Percentiles rank a stretch among this genome's conserved stretches.
Conservation (phyloP, 2,329 filamentous ascomycete genomes). For the Malbranchea zuffiana region DNA sequence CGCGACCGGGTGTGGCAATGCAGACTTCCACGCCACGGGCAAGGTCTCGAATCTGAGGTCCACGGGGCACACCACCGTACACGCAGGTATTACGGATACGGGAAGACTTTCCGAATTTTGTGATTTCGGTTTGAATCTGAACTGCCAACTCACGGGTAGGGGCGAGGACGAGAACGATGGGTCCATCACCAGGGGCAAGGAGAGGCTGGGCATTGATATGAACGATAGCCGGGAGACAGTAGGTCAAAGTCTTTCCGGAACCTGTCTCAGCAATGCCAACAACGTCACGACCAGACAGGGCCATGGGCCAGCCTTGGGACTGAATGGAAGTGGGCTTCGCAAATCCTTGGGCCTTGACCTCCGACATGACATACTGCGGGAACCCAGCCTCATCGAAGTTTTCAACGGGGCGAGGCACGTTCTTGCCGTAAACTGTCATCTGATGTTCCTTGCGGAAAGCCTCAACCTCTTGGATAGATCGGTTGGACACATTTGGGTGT, state of each 20-base stretch:
- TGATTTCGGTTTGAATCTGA: slow-evolving; percentile 97
- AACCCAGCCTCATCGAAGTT: slow-evolving; percentile 97
- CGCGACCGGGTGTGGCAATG: slow-evolving; percentile 94
- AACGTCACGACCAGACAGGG: slow-evolving; percentile 91
- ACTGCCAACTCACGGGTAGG: slow-evolving; percentile 96
- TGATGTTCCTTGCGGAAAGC: slow-evolving; percentile 76
- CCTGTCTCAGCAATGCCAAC: slow-evolving; percentile 99
- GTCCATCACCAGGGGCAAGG: slow-evolving; percentile 85
- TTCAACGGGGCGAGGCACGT: slow-evolving; percentile 88
- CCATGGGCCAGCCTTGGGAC: slow-evolving; percentile 98
- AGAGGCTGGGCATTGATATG: slow-evolving; percentile 99
- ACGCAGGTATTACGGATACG: slow-evolving; percentile 98
- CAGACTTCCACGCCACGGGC: slow-evolving; percentile 93
- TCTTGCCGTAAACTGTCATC: slow-evolving; percentile 67
- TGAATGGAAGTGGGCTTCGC: slow-evolving; percentile 89
- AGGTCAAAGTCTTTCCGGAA: slow-evolving; percentile 97
- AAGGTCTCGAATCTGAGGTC: slow-evolving; percentile 90
- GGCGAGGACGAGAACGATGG: slow-evolving; percentile 90
- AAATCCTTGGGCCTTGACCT: slow-evolving; percentile 97
- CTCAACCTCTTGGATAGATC: slow-evolving; percentile 69
- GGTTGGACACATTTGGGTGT: slow-evolving; percentile 62
- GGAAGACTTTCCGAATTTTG: slow-evolving; percentile 95
- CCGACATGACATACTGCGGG: slow-evolving; percentile 91
- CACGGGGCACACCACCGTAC: slow-evolving; percentile 97
- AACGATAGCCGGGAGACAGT: slow-evolving; percentile 94